These are phyloP conservation scores for Sporothrix humicola DNA, from an alignment of 2,329 filamentous ascomycete genomes.

Conservation along the genomic window DNA sequence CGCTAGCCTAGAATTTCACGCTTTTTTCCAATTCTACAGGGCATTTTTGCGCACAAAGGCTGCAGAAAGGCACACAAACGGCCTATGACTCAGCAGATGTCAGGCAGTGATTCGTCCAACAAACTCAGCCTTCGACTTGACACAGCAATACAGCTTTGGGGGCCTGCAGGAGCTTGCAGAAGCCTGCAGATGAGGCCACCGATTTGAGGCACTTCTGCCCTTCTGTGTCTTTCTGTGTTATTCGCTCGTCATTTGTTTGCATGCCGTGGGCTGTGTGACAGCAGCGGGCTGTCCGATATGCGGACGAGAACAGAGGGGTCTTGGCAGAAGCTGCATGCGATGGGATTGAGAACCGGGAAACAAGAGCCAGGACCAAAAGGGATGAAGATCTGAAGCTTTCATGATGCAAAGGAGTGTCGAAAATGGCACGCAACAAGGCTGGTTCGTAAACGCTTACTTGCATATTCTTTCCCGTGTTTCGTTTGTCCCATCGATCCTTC, in stretches of 20 bases:
- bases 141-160: no score
- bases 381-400: neutral
- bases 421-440: neutral
- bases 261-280: constrained; percentile 9
- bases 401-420: neutral
- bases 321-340: constrained; percentile 11
- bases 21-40: neutral
- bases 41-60: constrained; percentile 5
- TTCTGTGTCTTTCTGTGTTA: constrained; percentile 20
- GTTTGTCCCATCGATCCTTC: neutral
- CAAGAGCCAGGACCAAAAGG: neutral
- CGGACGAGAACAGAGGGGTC: constrained; percentile 19
- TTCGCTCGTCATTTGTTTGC: constrained; percentile 1
- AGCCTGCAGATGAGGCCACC: no score
- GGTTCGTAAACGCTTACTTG: neutral
- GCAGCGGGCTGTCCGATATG: constrained; percentile 8
- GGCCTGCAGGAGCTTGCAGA: neutral
- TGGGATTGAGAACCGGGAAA: neutral
- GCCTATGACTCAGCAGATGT: constrained; percentile 13
- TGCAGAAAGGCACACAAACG: neutral
- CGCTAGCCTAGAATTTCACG: constrained; percentile 3
- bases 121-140: neutral
- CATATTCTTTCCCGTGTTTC: constrained; percentile 1
- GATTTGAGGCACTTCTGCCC: neutral
- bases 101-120: constrained; percentile 2